phyloP scores from a whole-genome alignment of 73 alveolate species.

The Paramecium caudatum region DNA sequence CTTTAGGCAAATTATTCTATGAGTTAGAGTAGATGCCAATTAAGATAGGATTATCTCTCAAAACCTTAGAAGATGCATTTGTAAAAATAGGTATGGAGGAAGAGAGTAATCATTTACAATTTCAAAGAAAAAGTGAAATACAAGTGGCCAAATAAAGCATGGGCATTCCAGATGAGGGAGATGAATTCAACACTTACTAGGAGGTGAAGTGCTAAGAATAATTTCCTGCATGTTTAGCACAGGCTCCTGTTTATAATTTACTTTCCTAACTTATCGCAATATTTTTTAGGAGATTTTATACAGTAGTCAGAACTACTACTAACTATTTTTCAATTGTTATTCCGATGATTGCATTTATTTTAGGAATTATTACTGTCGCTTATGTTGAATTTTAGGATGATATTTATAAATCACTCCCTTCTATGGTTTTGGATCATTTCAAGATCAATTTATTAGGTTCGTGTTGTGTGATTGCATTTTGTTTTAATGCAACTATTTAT shows the following conservation, averaged over 20 bases:
- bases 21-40: constrained; percentile 75
- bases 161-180: background rate
- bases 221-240: constrained; percentile 36
- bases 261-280: background rate
- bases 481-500: constrained; percentile 66
- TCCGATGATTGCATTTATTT: constrained; percentile 47
- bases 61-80: constrained; percentile 98
- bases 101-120: background rate
- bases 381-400: constrained; percentile 12
- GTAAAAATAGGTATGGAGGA: constrained; percentile 86
- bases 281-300: constrained; percentile 44
- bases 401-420: background rate
- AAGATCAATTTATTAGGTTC: background rate
- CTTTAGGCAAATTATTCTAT: constrained; percentile 77
- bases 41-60: constrained; percentile 81
- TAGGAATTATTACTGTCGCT: constrained; percentile 1
- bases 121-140: background rate
- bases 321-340: constrained; percentile 12
- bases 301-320: constrained; percentile 42
- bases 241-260: background rate
- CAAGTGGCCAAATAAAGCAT: constrained; percentile 11
- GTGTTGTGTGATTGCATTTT: constrained; percentile 32
- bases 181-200: background rate
- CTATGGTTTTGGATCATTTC: background rate
- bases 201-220: background rate